Evolutionary conservation across 371 early-diverging fungal species (phyloP).

Genomic region (Fennellomyces sp.): DNA sequence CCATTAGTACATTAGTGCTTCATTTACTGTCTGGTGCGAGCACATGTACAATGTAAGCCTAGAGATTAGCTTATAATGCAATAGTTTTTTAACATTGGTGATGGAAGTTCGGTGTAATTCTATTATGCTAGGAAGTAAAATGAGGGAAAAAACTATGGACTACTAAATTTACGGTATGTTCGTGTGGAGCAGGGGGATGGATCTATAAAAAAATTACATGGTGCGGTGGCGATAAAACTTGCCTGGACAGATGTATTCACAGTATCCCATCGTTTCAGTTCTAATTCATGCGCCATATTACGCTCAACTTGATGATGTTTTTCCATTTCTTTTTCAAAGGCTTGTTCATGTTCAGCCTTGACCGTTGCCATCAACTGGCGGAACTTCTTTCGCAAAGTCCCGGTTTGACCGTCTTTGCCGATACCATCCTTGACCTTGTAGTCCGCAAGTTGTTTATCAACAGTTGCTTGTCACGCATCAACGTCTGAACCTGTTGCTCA

Average conservation of each 20-base stretch:
- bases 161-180: not conserved
- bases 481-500: conserved; percentile 20
- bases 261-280: conserved; percentile 47
- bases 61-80: too few species aligned
- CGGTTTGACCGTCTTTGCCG: conserved; percentile 29
- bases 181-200: too few species aligned
- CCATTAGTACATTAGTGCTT: too few species aligned
- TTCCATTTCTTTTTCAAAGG: conserved; percentile 41
- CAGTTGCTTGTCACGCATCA: conserved; percentile 27
- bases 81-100: too few species aligned
- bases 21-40: too few species aligned
- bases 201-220: not conserved
- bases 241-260: conserved; percentile 48
- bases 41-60: too few species aligned
- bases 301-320: conserved; percentile 45
- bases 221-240: conserved; percentile 24
- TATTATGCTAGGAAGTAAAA: too few species aligned
- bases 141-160: not conserved
- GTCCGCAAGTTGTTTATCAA: conserved; percentile 35
- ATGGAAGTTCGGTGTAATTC: too few species aligned
- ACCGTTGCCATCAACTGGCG: conserved; percentile 52
- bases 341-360: conserved; percentile 47
- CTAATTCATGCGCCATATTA: conserved; percentile 48
- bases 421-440: conserved; percentile 21
- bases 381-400: conserved; percentile 58